A percentile compares a stretch with the other conserved stretches of the same genome.
Evolutionary conservation across 1,139 yeast species (phyloP).

Genomic region (Protomyces inouyei): DNA sequence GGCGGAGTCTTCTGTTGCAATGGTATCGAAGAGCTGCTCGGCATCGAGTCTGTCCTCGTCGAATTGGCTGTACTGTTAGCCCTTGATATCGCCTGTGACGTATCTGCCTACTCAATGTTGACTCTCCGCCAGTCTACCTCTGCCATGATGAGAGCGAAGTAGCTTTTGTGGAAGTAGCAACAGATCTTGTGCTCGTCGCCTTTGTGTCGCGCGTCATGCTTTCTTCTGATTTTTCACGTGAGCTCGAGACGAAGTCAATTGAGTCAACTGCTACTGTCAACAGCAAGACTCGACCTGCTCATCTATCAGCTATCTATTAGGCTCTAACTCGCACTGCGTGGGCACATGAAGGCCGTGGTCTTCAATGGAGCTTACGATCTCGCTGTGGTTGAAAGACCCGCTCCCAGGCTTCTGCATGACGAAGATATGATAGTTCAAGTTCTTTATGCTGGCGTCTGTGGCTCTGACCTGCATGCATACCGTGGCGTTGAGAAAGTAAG

Average conservation of each 20-base stretch:
- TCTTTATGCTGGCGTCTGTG: constrained; percentile 42
- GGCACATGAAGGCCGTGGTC: constrained; percentile 53
- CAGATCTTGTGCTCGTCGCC: not conserved
- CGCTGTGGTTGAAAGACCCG: constrained; percentile 45
- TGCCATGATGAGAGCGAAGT: not conserved
- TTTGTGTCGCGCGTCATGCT: not conserved
- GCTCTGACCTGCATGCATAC: constrained; percentile 52
- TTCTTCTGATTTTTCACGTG: not conserved
- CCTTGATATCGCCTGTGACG: not conserved
- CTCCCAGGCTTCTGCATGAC: constrained; percentile 42
- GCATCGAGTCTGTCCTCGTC: constrained; percentile 25
- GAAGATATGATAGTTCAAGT: constrained; percentile 53
- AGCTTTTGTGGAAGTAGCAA: not conserved
- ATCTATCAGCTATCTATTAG: too few species aligned
- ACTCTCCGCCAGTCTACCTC: constrained; percentile 25
- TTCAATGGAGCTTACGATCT: constrained; percentile 51
- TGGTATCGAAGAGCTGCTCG: not conserved
- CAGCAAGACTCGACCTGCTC: too few species aligned
- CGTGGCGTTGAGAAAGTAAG: constrained; percentile 45
- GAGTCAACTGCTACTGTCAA: too few species aligned
- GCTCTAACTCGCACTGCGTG: not conserved
- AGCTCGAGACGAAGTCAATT: too few species aligned
- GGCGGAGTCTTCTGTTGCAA: constrained; percentile 5
- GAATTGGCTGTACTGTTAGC: constrained; percentile 3
- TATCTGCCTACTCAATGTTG: constrained; percentile 9